Base-by-base conservation (phyloP, 2,329 filamentous ascomycete species). In the Colletotrichum sublineola region DNA sequence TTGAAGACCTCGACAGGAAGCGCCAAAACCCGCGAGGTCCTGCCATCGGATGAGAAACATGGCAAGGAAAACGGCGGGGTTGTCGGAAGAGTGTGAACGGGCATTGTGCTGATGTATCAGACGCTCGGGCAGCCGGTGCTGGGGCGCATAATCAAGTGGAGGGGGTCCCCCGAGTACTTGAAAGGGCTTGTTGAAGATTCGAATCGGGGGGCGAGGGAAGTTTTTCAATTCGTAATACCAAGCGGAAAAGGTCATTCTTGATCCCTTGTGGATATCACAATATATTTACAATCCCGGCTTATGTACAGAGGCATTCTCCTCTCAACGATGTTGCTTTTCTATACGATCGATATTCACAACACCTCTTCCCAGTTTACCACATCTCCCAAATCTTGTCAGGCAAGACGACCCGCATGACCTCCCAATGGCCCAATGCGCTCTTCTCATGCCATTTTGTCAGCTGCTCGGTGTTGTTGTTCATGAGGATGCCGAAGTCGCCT, bases 401-500 rank as follows among this genome's bases (percentile, higher is more conserved):
- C 74, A 98, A 76, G 3, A 98, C 95, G 0, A 85, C 89, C 78
- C 96, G 90, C 95, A 99, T 99, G 58, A 99, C 92, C 55, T 84
- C 85, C 96, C 96, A 99, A 83, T 99, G 96, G 12, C 93, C 93
- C 64, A 93, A 79, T 0, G 95, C 95, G 77, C 93, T 94, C 78
- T 89, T 86, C 77, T 90, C 87, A 79, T 97, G 95, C 86, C 90
- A 94, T 79, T 88, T 87, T 67, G 88, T 87, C 77, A 98, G 85
- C 77, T 90, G 87, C 8, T 85, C 85, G 33, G 92, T 94, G 74
- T 92, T 89, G 65, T 91, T 92, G 56, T 80, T 86, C 38, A 82
- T 85, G 78, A 96, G 82, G 0, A 94, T 79, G 5, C 85, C 85
- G 1, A 85, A 83, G 75, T 85, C 82, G 46, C 83, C 82, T 68